Base-by-base conservation (phyloP, 768 basidiomycete species). In the Lactifluus volemus region DNA sequence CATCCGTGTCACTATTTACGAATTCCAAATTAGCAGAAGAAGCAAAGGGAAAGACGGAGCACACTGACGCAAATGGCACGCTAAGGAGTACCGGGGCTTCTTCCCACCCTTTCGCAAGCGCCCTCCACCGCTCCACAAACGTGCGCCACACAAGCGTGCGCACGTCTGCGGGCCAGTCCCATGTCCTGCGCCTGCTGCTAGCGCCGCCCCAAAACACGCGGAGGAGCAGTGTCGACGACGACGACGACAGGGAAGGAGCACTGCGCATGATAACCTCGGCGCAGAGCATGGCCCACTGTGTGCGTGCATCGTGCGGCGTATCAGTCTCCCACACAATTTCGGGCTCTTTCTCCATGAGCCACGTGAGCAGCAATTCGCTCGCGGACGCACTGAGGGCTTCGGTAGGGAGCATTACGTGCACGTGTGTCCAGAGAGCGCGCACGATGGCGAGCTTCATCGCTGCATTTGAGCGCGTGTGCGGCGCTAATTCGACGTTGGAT, bases 221-320 rank as follows among this genome's bases (percentile, higher is more conserved):
- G 2, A 25, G 25, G 25, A 25, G 25, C 25, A 2, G 2, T 85
- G 81, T 83, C 83, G 45, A 50, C 32, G 58, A 1, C 41, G 51
- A 32, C 70, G 74, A 54, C 7, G 78, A 25, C 70, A 70, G 8
- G 76, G 70, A 32, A 81, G 62, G 25, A 25, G 25, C 25, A 2
- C 25, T 25, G 25, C 25, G 25, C 25, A 25, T 25, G 25, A 25
- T 25, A 7, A 79, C 75, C 54, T 86, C 84, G 10, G 82, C 77
- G 60, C 83, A 85, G 0, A 90, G 69, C 15, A 68, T 72, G 2
- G 82, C 78, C 89, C 89, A 91, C 42, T 79, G 75, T 15, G 69
- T 71, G 51, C 79, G 76, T 12, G 83, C 78, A 32, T 76, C 72
- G 41, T 79, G 75, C 2, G 74, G 72, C 17, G 72, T 77, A 25